Conservation (phyloP, 2,329 filamentous ascomycete genomes). For the Diaporthe sp. region DNA sequence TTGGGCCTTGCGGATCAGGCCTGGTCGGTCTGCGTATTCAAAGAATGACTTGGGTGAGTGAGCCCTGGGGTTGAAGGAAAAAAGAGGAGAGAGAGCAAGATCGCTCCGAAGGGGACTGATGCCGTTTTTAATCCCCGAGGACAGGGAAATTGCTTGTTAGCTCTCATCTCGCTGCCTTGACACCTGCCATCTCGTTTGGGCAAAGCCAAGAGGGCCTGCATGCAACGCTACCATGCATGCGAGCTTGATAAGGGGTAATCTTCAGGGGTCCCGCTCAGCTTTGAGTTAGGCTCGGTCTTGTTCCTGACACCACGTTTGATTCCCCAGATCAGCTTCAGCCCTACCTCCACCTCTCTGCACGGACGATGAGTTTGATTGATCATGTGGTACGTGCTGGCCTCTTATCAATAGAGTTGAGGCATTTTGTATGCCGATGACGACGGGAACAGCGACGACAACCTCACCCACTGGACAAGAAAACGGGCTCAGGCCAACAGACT, state of each 20-base stretch:
- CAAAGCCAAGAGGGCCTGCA: constrained; percentile 11
- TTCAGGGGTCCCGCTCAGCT: constrained; percentile 25
- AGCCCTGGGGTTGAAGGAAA: constrained; percentile 33
- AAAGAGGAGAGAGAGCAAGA: constrained; percentile 10
- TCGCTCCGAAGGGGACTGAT: constrained; percentile 11
- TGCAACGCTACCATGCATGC: constrained; percentile 5
- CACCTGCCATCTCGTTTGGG: constrained; percentile 31
- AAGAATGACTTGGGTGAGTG: constrained; percentile 37
- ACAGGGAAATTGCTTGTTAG: constrained; percentile 20
- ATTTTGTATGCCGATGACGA: not conserved
- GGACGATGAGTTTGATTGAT: not conserved
- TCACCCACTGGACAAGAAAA: not conserved
- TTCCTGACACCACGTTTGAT: constrained; percentile 11
- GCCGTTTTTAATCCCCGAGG: constrained; percentile 27
- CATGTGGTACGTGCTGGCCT: constrained; percentile 8
- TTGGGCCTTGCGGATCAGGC: constrained; percentile 9
- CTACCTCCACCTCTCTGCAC: not conserved
- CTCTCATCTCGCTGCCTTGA: constrained; percentile 31
- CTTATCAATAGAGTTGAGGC: not conserved
- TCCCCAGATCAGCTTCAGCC: constrained; percentile 31
- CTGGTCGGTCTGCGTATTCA: constrained; percentile 18
- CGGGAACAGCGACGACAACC: not conserved
- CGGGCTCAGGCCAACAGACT: not conserved
- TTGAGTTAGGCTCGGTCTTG: constrained; percentile 8
- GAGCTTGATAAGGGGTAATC: constrained; percentile 19